Evolutionary conservation across 208 protist species (phyloP), one percentile per base, ranked within the genome.

Genomic region (Crithidia mellificae): DNA sequence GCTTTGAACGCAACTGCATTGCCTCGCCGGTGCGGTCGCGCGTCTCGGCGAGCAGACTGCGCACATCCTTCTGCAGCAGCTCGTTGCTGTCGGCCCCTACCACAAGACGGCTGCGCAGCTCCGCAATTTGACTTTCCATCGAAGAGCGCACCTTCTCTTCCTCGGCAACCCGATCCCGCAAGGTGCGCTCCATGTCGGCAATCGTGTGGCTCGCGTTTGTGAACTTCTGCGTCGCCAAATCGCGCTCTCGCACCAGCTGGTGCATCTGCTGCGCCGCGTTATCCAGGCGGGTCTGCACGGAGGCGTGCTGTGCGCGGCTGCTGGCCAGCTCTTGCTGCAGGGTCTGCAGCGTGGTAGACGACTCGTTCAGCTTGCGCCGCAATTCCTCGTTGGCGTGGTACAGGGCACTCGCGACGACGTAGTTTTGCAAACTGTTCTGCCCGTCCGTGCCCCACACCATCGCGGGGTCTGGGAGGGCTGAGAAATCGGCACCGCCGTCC

Each of bases 331-430:
- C 88, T 43, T 88, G 79, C 80, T 95, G 82, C 32, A 90, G 73
- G 5, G 80, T 78, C 65, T 91, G 78, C 46, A 93, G 67, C 52
- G 85, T 39, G 24, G 65, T 79, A 5, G 77, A 66, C n/a, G 85
- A 78, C 55, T 96, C 89, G 17, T 88, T 80, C 24, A 94, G 76
- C 65, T 90, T 81, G 17, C 84, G 80, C 19, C 86, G 92, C 50
- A 96, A 72, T 67, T 94, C 82, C 79, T 93, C 87, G 74, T 94
- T 96, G 32, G 89, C 82, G 64, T 93, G 81, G 70, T 93, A 93
- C 27, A 96, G 80, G 15, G 87, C 89, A 46, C 78, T 90, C 6
- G 88, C 87, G 20, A 84, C 83, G n/a, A 92, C 81, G 50, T 90
- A 93, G 58, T 89, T 88, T 49, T 90, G 84, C 20, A 91, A 59